A percentile compares a stretch with the other conserved stretches of the same genome.
These are phyloP conservation scores for Pichia sp. DNA, from an alignment of 1,139 yeast species.

Conservation along the genomic window DNA sequence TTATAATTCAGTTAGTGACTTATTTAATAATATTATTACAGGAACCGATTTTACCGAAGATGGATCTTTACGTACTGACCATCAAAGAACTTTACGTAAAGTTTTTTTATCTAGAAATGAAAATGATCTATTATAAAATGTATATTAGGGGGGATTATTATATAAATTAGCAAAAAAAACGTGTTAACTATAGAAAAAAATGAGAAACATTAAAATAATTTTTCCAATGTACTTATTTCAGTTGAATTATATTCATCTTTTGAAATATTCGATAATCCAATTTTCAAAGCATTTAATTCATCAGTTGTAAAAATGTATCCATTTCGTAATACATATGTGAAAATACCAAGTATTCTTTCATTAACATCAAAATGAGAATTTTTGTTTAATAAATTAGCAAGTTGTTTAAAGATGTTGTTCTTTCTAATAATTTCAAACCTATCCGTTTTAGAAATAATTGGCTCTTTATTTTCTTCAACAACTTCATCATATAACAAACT, in stretches of 20 bases:
- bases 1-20: slow-evolving; percentile 35
- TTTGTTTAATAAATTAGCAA: slow-evolving; percentile 13
- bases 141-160: background rate
- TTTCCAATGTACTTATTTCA: slow-evolving; percentile 31
- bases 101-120: slow-evolving; percentile 49
- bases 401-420: slow-evolving; percentile 27
- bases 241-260: slow-evolving; percentile 38
- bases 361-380: slow-evolving; percentile 47
- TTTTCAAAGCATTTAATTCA: slow-evolving; percentile 34
- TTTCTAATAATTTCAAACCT: slow-evolving; percentile 39
- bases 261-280: background rate
- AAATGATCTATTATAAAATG: slow-evolving; percentile 29
- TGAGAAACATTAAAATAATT: background rate
- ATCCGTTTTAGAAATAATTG: background rate
- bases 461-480: slow-evolving; percentile 26
- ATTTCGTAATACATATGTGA: slow-evolving; percentile 42
- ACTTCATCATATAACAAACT: slow-evolving; percentile 52
- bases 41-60: background rate
- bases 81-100: slow-evolving; percentile 17
- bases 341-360: slow-evolving; percentile 55
- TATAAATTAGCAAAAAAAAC: background rate
- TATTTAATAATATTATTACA: slow-evolving; percentile 26
- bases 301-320: slow-evolving; percentile 42
- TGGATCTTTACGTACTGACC: slow-evolving; percentile 19
- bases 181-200: background rate